A percentile compares a stretch with the other conserved stretches of the same genome.
Evolutionary conservation across 2,329 filamentous ascomycete species (phyloP).

Genomic region (Clarireedia paspali): DNA sequence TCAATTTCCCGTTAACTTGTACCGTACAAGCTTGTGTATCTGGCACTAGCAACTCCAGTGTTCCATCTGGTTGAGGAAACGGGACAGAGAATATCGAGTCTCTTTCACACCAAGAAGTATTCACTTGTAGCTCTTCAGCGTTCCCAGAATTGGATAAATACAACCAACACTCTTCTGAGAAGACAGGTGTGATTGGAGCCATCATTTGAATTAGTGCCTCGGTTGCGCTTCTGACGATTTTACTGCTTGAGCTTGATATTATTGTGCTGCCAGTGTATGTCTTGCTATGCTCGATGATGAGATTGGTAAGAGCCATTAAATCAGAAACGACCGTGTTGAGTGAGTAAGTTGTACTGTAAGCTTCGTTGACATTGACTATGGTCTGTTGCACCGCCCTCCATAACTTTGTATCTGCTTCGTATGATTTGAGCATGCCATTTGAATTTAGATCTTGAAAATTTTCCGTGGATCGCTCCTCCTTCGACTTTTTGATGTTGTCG

Average conservation of each 20-base stretch:
- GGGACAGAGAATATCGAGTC: constrained; percentile 12
- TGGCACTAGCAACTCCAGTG: constrained; percentile 41
- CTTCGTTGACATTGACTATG: constrained; percentile 57
- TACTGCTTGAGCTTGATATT: neutral
- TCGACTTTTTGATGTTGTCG: neutral
- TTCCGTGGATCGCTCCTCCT: neutral
- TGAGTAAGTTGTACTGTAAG: constrained; percentile 64
- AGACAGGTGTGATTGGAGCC: constrained; percentile 71
- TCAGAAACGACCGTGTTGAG: constrained; percentile 81
- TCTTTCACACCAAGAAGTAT: neutral
- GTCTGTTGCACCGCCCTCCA: constrained; percentile 62
- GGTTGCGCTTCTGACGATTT: constrained; percentile 18
- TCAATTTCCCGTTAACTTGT: constrained; percentile 73
- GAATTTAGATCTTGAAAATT: neutral
- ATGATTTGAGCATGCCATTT: neutral
- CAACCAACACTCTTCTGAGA: constrained; percentile 73
- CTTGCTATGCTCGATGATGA: constrained; percentile 36
- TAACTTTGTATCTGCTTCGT: constrained; percentile 30
- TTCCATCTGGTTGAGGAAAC: constrained; percentile 54
- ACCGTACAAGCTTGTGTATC: constrained; percentile 54
- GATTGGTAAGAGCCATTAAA: constrained; percentile 74
- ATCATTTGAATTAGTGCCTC: constrained; percentile 59
- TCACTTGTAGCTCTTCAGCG: neutral
- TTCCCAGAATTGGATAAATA: constrained; percentile 15
- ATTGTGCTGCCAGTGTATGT: constrained; percentile 11